Conservation (phyloP, 2,329 filamentous ascomycete genomes). For the Aspergillus piperis region DNA sequence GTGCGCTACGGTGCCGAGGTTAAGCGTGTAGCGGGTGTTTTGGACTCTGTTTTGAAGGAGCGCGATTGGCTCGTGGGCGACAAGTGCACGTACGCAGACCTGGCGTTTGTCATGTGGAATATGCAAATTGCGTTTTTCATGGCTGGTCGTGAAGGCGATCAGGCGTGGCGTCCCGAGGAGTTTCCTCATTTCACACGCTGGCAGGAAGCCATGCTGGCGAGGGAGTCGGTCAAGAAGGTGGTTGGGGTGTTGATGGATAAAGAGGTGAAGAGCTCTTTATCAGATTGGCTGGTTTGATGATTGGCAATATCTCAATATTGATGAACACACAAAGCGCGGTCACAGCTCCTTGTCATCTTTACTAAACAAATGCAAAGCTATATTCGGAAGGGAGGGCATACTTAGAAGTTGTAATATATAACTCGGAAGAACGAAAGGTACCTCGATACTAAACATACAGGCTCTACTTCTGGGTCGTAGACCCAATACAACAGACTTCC, state of each 20-base stretch:
- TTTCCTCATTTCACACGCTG: constrained; percentile 1
- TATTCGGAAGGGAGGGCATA: background rate
- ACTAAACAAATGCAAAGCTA: too few species aligned
- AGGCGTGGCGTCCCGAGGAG: constrained; percentile 1
- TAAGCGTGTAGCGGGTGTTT: background rate
- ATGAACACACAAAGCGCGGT: too few species aligned
- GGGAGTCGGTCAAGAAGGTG: constrained; percentile 1
- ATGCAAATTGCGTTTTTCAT: constrained; percentile 4
- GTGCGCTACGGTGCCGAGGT: constrained; percentile 1
- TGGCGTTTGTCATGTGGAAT: constrained; percentile 12
- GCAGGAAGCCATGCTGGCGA: background rate
- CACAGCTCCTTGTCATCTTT: too few species aligned
- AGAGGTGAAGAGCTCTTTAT: background rate
- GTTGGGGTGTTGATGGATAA: background rate
- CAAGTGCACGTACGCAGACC: background rate
- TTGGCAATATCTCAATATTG: too few species aligned
- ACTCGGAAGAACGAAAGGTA: background rate
- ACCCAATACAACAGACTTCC: background rate
- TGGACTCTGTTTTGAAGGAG: background rate
- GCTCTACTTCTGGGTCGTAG: background rate
- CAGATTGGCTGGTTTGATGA: background rate
- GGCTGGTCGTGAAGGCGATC: background rate
- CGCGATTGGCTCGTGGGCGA: background rate
- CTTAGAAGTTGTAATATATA: background rate
- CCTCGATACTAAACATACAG: background rate